Evolutionary conservation across 176 grass and related monocot genomes (phyloP).

Genomic region (Leersia perrieri): DNA sequence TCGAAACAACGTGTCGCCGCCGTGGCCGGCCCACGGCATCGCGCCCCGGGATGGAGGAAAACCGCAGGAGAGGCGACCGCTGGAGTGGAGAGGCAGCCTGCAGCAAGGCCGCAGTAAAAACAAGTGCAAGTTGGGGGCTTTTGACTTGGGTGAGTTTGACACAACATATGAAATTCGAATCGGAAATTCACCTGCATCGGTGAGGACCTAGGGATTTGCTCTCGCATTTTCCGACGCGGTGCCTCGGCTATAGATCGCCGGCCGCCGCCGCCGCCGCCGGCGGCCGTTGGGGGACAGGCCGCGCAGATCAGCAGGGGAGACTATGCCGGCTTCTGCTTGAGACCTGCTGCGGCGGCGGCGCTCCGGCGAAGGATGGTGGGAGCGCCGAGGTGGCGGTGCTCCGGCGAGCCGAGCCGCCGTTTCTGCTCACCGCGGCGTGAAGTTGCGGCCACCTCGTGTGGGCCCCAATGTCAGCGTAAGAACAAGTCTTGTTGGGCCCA

Average conservation of each 20-base stretch:
- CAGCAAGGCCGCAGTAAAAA: not conserved
- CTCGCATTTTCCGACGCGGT: not conserved
- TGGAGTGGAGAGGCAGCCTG: not conserved
- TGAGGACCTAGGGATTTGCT: not conserved
- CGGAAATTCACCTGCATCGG: not conserved
- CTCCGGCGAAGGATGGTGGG: not conserved
- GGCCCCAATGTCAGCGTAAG: not conserved
- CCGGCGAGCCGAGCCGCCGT: not conserved
- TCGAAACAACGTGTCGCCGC: not conserved
- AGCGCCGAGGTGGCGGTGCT: not conserved
- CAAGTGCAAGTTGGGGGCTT: not conserved
- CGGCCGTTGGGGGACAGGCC: not conserved
- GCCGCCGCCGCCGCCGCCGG: not conserved
- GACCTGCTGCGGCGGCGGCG: not conserved
- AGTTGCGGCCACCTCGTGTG: not conserved
- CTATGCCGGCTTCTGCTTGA: not conserved
- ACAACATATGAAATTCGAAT: not conserved
- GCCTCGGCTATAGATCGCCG: not conserved
- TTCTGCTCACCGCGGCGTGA: not conserved
- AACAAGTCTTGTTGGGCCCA: too few species aligned
- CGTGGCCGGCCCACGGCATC: not conserved
- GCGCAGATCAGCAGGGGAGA: not conserved
- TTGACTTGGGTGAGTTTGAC: not conserved
- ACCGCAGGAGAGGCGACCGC: not conserved
- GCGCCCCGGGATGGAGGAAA: not conserved